Evolutionary conservation across 371 early-diverging fungal genomes (phyloP), one percentile per base, ranked within the genome.

Genomic region (Circinella minor): DNA sequence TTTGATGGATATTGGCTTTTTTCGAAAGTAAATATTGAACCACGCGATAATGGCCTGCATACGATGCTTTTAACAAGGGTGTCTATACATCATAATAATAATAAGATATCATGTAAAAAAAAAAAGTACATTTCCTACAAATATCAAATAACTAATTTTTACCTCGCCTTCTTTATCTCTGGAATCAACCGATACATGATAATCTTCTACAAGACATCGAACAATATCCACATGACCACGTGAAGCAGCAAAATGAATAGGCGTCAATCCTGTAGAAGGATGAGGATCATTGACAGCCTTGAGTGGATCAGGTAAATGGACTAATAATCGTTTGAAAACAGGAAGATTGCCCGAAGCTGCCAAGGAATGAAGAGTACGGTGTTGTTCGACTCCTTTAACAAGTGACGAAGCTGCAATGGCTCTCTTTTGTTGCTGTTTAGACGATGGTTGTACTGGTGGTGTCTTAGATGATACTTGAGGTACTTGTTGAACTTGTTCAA

Each of bases 141-240:
- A 27, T 27, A 27, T 27, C 27, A 27, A 27, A 27, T 27, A 27
- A 27, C 27, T 27, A 1, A 27, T 51, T 20, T 11, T 27, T 83
- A 90, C 93, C 87, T 92, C 95, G 73, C 88, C 88, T 73, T 92
- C 92, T 38, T 81, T 81, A 71, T 95, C 93, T 55, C 77, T 74
- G 0, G 87, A 65, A 72, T 94, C 93, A 0, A 93, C 89, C 4
- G 85, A 69, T 1, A 91, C 93, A 36, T 89, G 86, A 18, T 83
- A 89, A 3, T 84, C 80, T 46, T 91, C 92, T 1, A 92, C 72
- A 46, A 95, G 76, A 60, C 85, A 85, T 37, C 81, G 78, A 8
- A 92, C 93, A 49, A 91, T 81, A 6, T 85, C 87, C 36, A 87
- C 72, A 64, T 90, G 90, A n/a, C 93, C 93, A 36, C 91, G 82